phyloP scores from a whole-genome alignment of 768 basidiomycete genomes.

The Leucosporidium yakuticum region DNA sequence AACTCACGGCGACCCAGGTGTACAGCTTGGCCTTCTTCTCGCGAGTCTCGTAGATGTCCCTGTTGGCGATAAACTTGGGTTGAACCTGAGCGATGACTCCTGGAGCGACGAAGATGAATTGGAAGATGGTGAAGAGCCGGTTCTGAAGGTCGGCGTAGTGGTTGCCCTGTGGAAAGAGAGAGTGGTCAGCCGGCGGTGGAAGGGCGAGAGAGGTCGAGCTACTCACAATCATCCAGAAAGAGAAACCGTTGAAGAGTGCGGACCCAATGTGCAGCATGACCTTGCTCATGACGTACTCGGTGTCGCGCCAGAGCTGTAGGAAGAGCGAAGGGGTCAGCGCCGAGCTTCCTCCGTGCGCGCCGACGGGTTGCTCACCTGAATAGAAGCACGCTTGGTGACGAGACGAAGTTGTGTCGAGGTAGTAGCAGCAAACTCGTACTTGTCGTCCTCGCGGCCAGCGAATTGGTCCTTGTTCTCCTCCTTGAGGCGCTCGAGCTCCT shows the following conservation, averaged over 20 bases:
- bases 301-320: slow-evolving; percentile 72
- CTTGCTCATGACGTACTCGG: slow-evolving; percentile 76
- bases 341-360: slow-evolving; percentile 71
- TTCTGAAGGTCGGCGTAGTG: slow-evolving; percentile 65
- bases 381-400: no score
- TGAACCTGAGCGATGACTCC: slow-evolving; percentile 65
- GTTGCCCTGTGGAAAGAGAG: slow-evolving; percentile 39
- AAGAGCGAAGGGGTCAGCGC: slow-evolving; percentile 56
- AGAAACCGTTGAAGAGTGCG: no score
- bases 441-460: neutral
- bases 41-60: neutral
- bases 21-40: neutral
- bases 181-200: neutral
- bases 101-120: slow-evolving; percentile 52
- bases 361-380: slow-evolving; percentile 38
- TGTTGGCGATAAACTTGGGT: slow-evolving; percentile 61
- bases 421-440: neutral
- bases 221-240: no score
- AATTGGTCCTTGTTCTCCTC: neutral
- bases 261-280: no score
- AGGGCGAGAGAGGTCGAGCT: no score
- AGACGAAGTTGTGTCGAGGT: no score
- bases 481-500: slow-evolving; percentile 50
- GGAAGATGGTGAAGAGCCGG: slow-evolving; percentile 43
- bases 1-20: neutral